Evolutionary conservation across 306 rosid species (phyloP).

Genomic region (Potentilla sterilis): DNA sequence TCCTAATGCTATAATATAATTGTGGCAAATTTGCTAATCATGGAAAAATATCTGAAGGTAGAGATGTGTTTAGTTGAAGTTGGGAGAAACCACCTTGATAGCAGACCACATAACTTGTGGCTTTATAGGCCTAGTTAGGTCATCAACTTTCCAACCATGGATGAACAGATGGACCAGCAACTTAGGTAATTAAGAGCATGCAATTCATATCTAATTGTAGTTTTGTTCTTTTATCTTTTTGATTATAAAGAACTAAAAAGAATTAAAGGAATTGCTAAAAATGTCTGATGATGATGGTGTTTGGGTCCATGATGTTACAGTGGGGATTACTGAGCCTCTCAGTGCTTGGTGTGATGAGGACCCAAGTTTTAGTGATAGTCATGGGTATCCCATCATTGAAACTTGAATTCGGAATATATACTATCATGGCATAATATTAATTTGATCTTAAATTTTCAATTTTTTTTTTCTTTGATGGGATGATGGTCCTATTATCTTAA

Average conservation of each 20-base stretch:
- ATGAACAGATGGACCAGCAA: conserved; percentile 13
- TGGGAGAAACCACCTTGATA: conserved; percentile 21
- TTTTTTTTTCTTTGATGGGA: not conserved
- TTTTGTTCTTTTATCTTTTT: not conserved
- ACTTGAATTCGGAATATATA: conserved; percentile 27
- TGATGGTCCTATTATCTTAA: conserved; percentile 18
- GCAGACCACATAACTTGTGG: not conserved
- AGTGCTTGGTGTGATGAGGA: conserved; percentile 17
- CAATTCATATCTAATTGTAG: not conserved
- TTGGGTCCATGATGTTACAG: conserved; percentile 21
- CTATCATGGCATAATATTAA: conserved; percentile 17
- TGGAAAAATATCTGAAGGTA: conserved; percentile 7
- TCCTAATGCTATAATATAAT: not conserved
- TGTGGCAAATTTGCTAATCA: not conserved
- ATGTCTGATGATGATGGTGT: not conserved
- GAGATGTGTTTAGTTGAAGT: conserved; percentile 13
- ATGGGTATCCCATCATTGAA: conserved; percentile 43
- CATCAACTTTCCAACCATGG: conserved; percentile 22
- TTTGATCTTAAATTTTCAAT: conserved; percentile 13
- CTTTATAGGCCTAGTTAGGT: conserved; percentile 14
- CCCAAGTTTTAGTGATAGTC: conserved; percentile 22
- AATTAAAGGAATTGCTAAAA: not conserved
- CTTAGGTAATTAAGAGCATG: not conserved
- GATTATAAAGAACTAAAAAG: not conserved
- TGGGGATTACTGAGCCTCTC: conserved; percentile 16